Conservation (phyloP, 164 flowering plant species). For the Piper longum region DNA sequence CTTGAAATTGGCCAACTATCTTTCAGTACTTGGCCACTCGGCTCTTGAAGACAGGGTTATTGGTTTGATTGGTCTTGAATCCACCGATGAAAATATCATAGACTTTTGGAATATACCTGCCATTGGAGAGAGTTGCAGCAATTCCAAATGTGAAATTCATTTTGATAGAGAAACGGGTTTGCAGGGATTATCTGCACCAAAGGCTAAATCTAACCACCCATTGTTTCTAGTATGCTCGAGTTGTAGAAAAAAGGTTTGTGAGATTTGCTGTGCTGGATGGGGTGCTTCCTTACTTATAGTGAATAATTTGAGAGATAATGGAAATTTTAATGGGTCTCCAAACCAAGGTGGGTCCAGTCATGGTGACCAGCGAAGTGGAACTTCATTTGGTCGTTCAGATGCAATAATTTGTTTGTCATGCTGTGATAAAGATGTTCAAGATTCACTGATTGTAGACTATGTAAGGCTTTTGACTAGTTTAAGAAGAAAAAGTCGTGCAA, state of each 20-base stretch:
- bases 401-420: conserved; percentile 63
- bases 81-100: conserved; percentile 20
- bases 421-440: conserved; percentile 55
- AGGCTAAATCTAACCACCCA: conserved; percentile 22
- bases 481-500: conserved; percentile 57
- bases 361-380: conserved; percentile 36
- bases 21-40: conserved; percentile 72
- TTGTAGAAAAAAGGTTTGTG: conserved; percentile 69
- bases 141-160: conserved; percentile 63
- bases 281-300: conserved; percentile 59
- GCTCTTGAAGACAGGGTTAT: conserved; percentile 71
- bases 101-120: conserved; percentile 84
- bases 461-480: conserved; percentile 58
- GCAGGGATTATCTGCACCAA: conserved; percentile 13
- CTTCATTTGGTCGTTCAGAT: conserved; percentile 42
- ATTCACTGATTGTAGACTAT: conserved; percentile 78
- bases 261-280: conserved; percentile 80
- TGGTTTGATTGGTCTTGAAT: conserved; percentile 67
- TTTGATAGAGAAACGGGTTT: conserved; percentile 28
- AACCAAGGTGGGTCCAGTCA: conserved; percentile 48
- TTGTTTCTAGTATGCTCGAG: conserved; percentile 39
- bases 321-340: conserved; percentile 24
- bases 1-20: conserved; percentile 48
- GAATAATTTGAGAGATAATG: conserved; percentile 28
- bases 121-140: conserved; percentile 61